phyloP scores from a whole-genome alignment of 2,329 filamentous ascomycete species.

The Malbranchea cinnamomea region DNA sequence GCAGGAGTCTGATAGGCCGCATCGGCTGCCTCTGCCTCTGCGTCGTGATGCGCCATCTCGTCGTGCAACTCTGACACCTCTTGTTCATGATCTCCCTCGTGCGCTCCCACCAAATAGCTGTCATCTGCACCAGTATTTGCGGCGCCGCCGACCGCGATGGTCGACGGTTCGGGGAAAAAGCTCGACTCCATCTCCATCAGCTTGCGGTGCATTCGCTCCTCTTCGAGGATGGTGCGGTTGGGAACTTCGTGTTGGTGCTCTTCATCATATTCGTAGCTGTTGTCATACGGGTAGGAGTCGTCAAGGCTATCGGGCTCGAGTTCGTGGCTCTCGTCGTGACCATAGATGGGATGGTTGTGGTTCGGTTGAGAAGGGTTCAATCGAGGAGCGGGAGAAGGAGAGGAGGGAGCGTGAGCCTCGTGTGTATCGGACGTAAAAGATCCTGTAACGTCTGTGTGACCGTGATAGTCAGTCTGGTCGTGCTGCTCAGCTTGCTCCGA shows the following conservation, averaged over 20 bases:
- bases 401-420: no score
- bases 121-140: constrained; percentile 22
- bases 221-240: constrained; percentile 34
- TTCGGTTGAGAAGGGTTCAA: constrained; percentile 7
- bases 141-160: constrained; percentile 21
- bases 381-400: constrained; percentile 5
- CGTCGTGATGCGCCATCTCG: no score
- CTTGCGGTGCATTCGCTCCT: constrained; percentile 44
- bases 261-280: constrained; percentile 4
- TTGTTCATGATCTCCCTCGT: constrained; percentile 12
- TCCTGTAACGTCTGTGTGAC: no score
- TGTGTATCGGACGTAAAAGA: no score
- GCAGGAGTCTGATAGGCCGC: constrained; percentile 17
- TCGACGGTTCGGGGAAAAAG: constrained; percentile 42
- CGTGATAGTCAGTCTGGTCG: no score
- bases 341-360: constrained; percentile 8
- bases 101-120: constrained; percentile 28
- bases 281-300: constrained; percentile 12
- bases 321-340: constrained; percentile 9
- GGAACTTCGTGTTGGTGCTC: constrained; percentile 10
- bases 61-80: no score
- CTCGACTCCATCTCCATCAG: constrained; percentile 50
- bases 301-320: constrained; percentile 14
- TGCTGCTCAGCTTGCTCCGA: no score
- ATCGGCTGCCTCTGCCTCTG: no score